Base-by-base conservation (phyloP, 1,284 basidiomycete genomes). In the Coniferiporia weirii region DNA sequence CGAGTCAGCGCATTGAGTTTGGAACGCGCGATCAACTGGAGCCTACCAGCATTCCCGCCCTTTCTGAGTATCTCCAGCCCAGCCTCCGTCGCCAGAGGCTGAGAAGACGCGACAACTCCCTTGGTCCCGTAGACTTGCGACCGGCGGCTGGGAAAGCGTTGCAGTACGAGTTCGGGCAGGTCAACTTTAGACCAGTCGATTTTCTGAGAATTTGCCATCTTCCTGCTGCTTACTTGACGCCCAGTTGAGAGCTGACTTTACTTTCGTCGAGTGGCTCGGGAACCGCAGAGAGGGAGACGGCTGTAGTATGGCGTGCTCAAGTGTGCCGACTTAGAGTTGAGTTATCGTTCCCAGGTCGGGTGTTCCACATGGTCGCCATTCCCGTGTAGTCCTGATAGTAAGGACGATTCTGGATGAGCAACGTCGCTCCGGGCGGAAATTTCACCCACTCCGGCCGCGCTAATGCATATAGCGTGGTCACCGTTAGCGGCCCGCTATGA, bases 11-110 rank as follows among this genome's bases (percentile, higher is more conserved):
- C 20, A 44, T 10, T 12, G 22, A 27, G 34, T 22, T 20, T 34
- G 34, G 52, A n/a, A 48, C 52, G 10, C 22, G 19, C 12, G n/a
- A 17, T 38, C 27, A 27, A 27, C 5, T 5, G 3, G 27, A 2
- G 59, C 72, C 46, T 67, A 87, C 88, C 93, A 63, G 95, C 95
- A 74, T 98, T 98, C 44, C 95, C 95, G 13, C 95, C 95, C 69
- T 87, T 87, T 58, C 87, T 81, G 40, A 98, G 75, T 60, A 98
- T 89, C 72, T 95, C 92, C 45, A 98, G 73, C 0, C 95, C 95
- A 7, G 91, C 93, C 68, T 91, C 87, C 8, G 87, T 84, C 0
- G 95, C 95, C 20, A 97, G 77, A 43, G 95, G 93, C 70, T 98
- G 94, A 17, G 91, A 91, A n/a, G 87, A 89, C 5, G 93, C 82